Evolutionary conservation across 2,329 filamentous ascomycete genomes (phyloP).

Genomic region (Chaetomiaceae sp.): DNA sequence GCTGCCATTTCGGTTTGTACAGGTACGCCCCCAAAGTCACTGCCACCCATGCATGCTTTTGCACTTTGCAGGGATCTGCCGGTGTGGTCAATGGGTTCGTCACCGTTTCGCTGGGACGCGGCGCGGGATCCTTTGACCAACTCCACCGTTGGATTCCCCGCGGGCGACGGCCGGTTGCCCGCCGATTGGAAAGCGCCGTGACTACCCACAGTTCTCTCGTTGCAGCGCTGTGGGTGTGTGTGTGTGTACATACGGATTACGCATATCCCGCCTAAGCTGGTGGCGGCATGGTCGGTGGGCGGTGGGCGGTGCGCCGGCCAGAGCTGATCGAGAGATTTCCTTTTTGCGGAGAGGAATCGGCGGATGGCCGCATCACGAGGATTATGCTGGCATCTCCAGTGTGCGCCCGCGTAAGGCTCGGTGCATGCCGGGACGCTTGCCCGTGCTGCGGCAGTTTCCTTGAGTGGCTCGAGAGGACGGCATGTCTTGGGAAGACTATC

Average conservation of each 20-base stretch:
- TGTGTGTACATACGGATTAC: background rate
- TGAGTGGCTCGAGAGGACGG: slow-evolving; percentile 1
- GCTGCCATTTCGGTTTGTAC: background rate
- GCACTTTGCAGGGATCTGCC: slow-evolving; percentile 21
- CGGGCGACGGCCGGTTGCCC: background rate
- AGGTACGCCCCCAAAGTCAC: slow-evolving; percentile 8
- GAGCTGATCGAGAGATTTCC: background rate
- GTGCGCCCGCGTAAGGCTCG: slow-evolving; percentile 12
- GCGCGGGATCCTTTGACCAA: slow-evolving; percentile 14
- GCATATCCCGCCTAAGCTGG: background rate
- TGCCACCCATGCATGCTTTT: slow-evolving; percentile 19
- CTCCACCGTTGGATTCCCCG: background rate
- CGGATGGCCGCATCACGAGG: slow-evolving; percentile 17
- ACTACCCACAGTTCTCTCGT: background rate
- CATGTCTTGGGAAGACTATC: slow-evolving; percentile 9
- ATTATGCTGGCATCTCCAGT: slow-evolving; percentile 3
- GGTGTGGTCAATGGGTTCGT: slow-evolving; percentile 18
- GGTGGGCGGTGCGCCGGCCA: background rate
- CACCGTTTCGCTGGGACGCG: slow-evolving; percentile 24
- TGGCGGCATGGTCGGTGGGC: background rate
- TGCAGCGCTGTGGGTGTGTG: no score
- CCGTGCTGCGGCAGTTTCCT: slow-evolving; percentile 1
- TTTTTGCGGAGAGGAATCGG: background rate
- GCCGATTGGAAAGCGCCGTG: background rate
- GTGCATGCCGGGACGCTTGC: slow-evolving; percentile 16